Base-by-base conservation (phyloP, 177 flowering plant genomes). In the Tripterygium wilfordii region DNA sequence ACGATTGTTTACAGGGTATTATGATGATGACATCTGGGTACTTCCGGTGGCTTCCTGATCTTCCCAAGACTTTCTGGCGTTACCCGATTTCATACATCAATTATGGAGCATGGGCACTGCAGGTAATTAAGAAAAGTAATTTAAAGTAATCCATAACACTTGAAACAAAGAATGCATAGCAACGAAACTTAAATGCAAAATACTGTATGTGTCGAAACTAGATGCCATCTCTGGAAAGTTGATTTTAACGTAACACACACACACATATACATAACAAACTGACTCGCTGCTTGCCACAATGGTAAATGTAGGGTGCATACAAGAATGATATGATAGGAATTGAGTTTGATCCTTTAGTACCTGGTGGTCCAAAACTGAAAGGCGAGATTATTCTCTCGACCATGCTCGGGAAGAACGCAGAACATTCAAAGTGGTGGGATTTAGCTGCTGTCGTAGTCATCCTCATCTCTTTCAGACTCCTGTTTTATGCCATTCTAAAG, bases 61-160 rank as follows among this genome's bases (percentile, higher is more conserved):
- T 88, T 61, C 96, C 96, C 22, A 82, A 75, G 60, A 56, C 62
- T 20, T 50, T 88, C 41, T 85, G 91, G 96, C 80, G 88, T 28
- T 80, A 80, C 56, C 94, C 96, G 3, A 49, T 88, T 14, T 77
- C 94, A 0, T 85, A 68, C 30, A 45, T 88, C 36, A 78, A 68
- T 43, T 85, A 73, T 57, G 78, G 74, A 1, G 57, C 96, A 49
- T 88, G 96, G 96, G 77, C 77, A 27, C 21, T 88, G 27, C 85
- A 82, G 84, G 94, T 88, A 74, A 33, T 35, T 0, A 9, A 10
- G 8, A 23, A 35, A 48, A 28, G 10, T n/a, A 9, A 26, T 45
- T 13, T 13, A 30, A 29, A 53, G 33, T 30, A 15, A 20, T 17
- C 16, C 12, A 25, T 18, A 16, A 31, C 1, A 9, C 6, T 13